A percentile compares a stretch with the other conserved stretches of the same genome.
Evolutionary conservation across 495 filamentous ascomycete species (phyloP).

Genomic region (Cladorrhinum samala): DNA sequence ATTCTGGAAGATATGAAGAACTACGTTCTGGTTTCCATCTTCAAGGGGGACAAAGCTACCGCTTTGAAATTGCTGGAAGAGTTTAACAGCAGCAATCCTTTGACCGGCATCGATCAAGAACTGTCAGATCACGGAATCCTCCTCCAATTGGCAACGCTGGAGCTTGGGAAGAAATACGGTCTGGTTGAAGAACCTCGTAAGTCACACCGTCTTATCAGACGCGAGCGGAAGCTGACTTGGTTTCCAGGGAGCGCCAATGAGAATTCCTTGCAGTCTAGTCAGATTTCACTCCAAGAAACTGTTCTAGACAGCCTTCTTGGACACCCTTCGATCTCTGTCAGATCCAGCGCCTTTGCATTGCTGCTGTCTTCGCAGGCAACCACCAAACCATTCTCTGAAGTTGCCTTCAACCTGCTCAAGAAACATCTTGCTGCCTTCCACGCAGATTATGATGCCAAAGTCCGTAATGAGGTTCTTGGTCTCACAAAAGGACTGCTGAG

Average conservation of each 20-base stretch:
- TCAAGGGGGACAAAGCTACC: conserved; percentile 50
- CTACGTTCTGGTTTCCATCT: conserved; percentile 68
- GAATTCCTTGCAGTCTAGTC: conserved; percentile 8
- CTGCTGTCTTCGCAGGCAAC: conserved; percentile 63
- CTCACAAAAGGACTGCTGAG: conserved; percentile 61
- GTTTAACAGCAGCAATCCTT: conserved; percentile 29
- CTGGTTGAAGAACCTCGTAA: conserved; percentile 68
- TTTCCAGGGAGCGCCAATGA: conserved; percentile 11
- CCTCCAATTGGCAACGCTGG: conserved; percentile 61
- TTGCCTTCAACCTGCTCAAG: conserved; percentile 53
- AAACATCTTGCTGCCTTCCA: conserved; percentile 61
- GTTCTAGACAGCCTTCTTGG: conserved; percentile 52
- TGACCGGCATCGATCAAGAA: conserved; percentile 36
- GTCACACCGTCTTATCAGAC: conserved; percentile 15
- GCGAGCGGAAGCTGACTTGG: background rate
- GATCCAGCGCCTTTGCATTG: conserved; percentile 69
- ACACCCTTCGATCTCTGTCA: conserved; percentile 54
- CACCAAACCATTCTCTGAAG: conserved; percentile 59
- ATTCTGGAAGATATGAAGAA: conserved; percentile 59
- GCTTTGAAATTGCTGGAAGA: conserved; percentile 52
- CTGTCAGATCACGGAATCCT: conserved; percentile 49
- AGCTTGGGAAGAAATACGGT: conserved; percentile 72
- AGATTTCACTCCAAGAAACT: conserved; percentile 35
- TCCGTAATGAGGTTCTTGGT: conserved; percentile 68
- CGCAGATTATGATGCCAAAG: conserved; percentile 76